A percentile compares a stretch with the other conserved stretches of the same genome.
phyloP scores from a whole-genome alignment of 2,329 filamentous ascomycete species.

The Cladosporium austrohemisphaericum region DNA sequence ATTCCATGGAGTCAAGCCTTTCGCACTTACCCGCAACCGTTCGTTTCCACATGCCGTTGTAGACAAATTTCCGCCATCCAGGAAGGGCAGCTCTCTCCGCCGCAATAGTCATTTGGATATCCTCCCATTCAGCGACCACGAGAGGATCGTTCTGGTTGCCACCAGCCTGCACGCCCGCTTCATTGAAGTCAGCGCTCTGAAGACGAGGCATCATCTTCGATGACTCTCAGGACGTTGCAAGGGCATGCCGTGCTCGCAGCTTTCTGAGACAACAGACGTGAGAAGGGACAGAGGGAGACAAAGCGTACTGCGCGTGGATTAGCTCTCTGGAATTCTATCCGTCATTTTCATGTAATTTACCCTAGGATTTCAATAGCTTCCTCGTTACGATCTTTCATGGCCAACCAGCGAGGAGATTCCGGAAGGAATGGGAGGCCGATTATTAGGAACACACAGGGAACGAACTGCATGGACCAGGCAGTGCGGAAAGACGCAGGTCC shows the following conservation, averaged over 20 bases:
- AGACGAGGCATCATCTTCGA: too few relatives aligned
- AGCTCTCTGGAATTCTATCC: too few relatives aligned
- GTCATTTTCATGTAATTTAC: too few relatives aligned
- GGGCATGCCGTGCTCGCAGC: too few relatives aligned
- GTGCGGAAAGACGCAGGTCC: conserved; percentile 41
- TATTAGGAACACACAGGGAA: conserved; percentile 45
- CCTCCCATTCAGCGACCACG: conserved; percentile 48
- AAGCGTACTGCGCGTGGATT: too few relatives aligned
- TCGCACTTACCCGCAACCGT: conserved; percentile 40
- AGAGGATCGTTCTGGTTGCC: conserved; percentile 44
- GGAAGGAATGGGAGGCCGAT: conserved; percentile 47
- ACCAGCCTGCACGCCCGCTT: conserved; percentile 44
- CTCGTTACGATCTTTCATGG: conserved; percentile 44
- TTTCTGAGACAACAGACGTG: too few relatives aligned
- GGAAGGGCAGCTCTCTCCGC: conserved; percentile 38
- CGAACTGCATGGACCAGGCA: conserved; percentile 46
- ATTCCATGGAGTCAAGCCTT: neutral
- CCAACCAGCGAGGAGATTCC: conserved; percentile 47
- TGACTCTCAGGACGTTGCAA: too few relatives aligned
- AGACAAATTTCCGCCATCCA: conserved; percentile 45
- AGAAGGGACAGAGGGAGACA: too few relatives aligned
- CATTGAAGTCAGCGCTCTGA: too few relatives aligned
- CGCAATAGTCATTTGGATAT: conserved; percentile 41
- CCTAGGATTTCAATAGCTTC: conserved; percentile 43
- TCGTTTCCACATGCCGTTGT: conserved; percentile 57